Evolutionary conservation across 768 basidiomycete genomes (phyloP), one percentile per base, ranked within the genome.

Genomic region (Tulasnella sp.): DNA sequence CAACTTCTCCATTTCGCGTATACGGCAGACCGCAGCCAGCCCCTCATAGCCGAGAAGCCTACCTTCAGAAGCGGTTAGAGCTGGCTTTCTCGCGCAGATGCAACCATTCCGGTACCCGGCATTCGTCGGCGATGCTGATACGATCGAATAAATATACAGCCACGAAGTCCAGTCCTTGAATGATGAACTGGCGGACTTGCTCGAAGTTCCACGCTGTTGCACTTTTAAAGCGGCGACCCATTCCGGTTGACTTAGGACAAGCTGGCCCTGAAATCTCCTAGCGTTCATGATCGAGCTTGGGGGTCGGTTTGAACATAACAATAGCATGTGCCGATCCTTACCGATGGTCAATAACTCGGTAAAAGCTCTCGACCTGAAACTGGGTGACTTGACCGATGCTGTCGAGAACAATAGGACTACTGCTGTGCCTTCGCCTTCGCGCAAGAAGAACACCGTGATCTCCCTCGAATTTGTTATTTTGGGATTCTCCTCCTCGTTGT

Each of bases 71-170:
- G 71, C 37, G 13, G 71, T 42, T 3, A 73, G 39, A 3, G 16
- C 5, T n/a, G 39, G 0, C 3, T 5, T 39, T n/a, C 71, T 73
- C 39, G 71, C 39, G 11, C 71, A 73, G 71, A 1, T 42, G 71
- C 39, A 73, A 46, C 71, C 71, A 73, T 40, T 73, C 39, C 11
- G 71, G 71, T 20, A 73, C 71, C 15, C 23, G 71, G 37, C 71
- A 73, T 73, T 73, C 46, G 6, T 40, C n/a, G 39, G 71, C 71
- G 71, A 73, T 39, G 10, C 46, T 20, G 20, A 73, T 40, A 26
- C 71, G 71, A 35, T 73, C 71, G 23, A 73, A 40, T 39, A 39
- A 13, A 15, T 26, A 37, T 23, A n/a, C 23, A 20, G 39, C 71
- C 23, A 32, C 71, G 39, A 26, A 73, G 11, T 73, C 39, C 10